Evolutionary conservation across 2,329 filamentous ascomycete genomes (phyloP).

Genomic region (Aspergillus candidus): DNA sequence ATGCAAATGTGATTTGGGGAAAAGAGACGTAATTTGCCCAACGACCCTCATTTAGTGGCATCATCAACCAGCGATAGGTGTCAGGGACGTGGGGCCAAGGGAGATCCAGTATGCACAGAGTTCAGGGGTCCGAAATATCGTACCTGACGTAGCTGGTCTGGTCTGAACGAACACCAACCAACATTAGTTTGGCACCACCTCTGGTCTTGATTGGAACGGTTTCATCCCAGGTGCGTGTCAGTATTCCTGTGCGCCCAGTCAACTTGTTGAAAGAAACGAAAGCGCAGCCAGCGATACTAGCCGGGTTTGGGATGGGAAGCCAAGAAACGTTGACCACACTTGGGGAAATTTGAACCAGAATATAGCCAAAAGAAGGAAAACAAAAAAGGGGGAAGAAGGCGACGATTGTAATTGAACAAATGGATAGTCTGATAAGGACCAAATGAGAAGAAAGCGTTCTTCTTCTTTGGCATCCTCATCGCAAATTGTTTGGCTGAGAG

Average conservation of each 20-base stretch:
- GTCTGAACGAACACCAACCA: neutral
- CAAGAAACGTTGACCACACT: neutral
- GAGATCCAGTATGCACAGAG: slow-evolving; percentile 17
- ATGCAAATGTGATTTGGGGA: neutral
- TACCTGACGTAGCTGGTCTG: slow-evolving; percentile 5
- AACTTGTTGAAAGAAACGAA: neutral
- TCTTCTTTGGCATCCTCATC: neutral
- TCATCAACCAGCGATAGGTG: slow-evolving; percentile 5
- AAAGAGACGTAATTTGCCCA: neutral
- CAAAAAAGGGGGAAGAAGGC: neutral
- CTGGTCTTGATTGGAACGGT: slow-evolving; percentile 10
- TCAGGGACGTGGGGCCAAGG: slow-evolving; percentile 9
- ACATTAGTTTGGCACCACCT: slow-evolving; percentile 7
- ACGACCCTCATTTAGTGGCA: neutral
- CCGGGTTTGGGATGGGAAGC: neutral
- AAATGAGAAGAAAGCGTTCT: neutral
- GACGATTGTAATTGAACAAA: no score
- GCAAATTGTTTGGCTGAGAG: slow-evolving; percentile 9
- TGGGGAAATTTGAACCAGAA: neutral
- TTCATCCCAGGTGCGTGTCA: neutral
- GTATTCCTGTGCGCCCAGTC: neutral
- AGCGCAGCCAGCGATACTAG: no score
- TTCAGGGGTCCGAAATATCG: slow-evolving; percentile 15
- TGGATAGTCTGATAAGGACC: no score
- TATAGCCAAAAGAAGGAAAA: neutral